Evolutionary conservation across 148 eudicot genomes (phyloP), one percentile per base, ranked within the genome.

Genomic region (Gaultheria prostrata): DNA sequence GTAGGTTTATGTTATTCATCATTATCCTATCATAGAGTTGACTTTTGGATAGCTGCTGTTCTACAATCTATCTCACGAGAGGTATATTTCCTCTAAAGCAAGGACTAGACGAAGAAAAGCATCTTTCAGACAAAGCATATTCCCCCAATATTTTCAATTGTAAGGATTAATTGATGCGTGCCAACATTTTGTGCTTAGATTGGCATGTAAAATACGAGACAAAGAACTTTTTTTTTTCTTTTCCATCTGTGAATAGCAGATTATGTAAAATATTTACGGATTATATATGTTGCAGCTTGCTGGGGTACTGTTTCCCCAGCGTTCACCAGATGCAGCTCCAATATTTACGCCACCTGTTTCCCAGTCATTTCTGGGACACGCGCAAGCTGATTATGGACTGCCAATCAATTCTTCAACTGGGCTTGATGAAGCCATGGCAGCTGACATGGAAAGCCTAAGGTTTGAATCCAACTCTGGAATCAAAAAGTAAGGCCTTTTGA

Each of bases 401-500:
- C 94, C 98, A 71, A 80, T 82, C 75, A 90, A 90, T 85, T 91
- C 98, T 84, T 86, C 98, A 8, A 88, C 87, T 18, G 87, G 94
- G 82, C 93, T 93, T 84, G 95, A 93, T 87, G 93, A 93, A 92
- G 97, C 94, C 21, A 90, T 93, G 97, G 91, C 92, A 73, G 87
- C 94, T 82, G 99, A 97, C 49, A 85, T 86, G 35, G 97, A 88
- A 84, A 89, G 84, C 80, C 86, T 97, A 83, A 97, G 99, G 99
- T 94, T 53, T 82, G 3, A 50, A 61, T n/a, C 24, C 28, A 61
- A 61, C 67, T 61, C 28, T n/a, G 28, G 28, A 61, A 61, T 61
- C 26, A 26, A 61, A 59, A n/a, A n/a, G 10, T n/a, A 26, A 8
- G 28, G 24, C 67, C 67, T 61, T 61, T 61, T 61, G 67, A 8